Conservation (phyloP, 768 basidiomycete genomes). For the Boletus barrowsii region DNA sequence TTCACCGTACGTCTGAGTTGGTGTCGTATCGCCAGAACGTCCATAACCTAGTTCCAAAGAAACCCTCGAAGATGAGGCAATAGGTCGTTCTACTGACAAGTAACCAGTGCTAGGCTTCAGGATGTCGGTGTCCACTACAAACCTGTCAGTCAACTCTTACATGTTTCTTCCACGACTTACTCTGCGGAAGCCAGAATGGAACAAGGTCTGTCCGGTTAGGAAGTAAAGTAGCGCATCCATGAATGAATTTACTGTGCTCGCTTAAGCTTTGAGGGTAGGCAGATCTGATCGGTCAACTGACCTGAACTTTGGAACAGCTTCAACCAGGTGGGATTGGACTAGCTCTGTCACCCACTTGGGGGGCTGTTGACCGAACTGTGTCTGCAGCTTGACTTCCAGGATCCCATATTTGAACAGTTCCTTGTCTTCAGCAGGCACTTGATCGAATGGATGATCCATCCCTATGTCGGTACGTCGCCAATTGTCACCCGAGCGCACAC, state of each 20-base stretch:
- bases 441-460: conserved; percentile 87
- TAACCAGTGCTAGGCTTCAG: conserved; percentile 86
- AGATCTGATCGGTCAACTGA: conserved; percentile 28
- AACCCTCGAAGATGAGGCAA: conserved; percentile 41
- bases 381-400: conserved; percentile 96
- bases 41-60: conserved; percentile 38
- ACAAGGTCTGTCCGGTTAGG: conserved; percentile 93
- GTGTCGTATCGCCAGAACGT: conserved; percentile 43
- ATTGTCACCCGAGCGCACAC: conserved; percentile 72
- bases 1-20: conserved; percentile 62
- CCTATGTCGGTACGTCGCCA: conserved; percentile 95
- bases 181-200: conserved; percentile 98
- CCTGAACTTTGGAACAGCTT: conserved; percentile 98
- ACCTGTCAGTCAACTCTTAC: not conserved
- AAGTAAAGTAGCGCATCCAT: conserved; percentile 90
- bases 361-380: conserved; percentile 92
- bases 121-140: conserved; percentile 89
- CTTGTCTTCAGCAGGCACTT: conserved; percentile 71
- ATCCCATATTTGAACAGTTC: conserved; percentile 97
- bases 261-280: conserved; percentile 1
- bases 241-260: conserved; percentile 78
- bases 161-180: conserved; percentile 37
- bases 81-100: conserved; percentile 75
- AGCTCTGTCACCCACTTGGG: conserved; percentile 96
- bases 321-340: conserved; percentile 93